phyloP scores from a whole-genome alignment of 345 rosid species.

The Salix udensis region DNA sequence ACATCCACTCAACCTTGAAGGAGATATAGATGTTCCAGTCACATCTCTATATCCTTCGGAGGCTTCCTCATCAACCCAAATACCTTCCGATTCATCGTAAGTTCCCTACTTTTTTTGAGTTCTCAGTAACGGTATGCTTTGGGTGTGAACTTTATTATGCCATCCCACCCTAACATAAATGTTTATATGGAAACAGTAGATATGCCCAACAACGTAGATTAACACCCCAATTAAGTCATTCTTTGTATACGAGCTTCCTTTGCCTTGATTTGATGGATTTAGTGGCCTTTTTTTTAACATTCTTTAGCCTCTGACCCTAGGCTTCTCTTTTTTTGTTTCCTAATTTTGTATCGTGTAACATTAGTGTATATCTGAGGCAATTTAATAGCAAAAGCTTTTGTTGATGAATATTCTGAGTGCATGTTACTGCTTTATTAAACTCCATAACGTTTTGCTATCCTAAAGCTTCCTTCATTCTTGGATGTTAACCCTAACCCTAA shows the following conservation, averaged over 20 bases:
- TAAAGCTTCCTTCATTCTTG: background rate
- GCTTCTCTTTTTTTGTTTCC: background rate
- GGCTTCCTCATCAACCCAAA: slow-evolving; percentile 18
- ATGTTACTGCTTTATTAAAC: background rate
- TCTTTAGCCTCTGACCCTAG: slow-evolving; percentile 27
- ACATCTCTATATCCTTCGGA: slow-evolving; percentile 10
- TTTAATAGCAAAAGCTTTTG: slow-evolving; percentile 21
- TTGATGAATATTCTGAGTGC: background rate
- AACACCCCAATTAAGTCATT: slow-evolving; percentile 37
- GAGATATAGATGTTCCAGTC: slow-evolving; percentile 30
- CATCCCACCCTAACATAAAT: slow-evolving; percentile 28
- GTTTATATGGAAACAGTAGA: slow-evolving; percentile 30
- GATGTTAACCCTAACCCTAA: background rate
- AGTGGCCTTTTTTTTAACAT: slow-evolving; percentile 20
- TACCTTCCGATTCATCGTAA: slow-evolving; percentile 16
- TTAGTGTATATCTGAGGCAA: slow-evolving; percentile 55
- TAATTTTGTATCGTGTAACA: slow-evolving; percentile 42
- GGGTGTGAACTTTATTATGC: slow-evolving; percentile 31
- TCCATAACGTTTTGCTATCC: background rate
- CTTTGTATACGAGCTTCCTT: slow-evolving; percentile 41
- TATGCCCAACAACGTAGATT: slow-evolving; percentile 40
- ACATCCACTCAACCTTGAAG: slow-evolving; percentile 42
- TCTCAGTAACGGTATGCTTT: slow-evolving; percentile 12
- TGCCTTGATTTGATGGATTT: slow-evolving; percentile 27
- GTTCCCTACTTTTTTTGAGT: slow-evolving; percentile 19